Percentiles rank a stretch among this genome's conserved stretches.
Conservation (phyloP, 495 filamentous ascomycete genomes). For the Acidomyces sp. region DNA sequence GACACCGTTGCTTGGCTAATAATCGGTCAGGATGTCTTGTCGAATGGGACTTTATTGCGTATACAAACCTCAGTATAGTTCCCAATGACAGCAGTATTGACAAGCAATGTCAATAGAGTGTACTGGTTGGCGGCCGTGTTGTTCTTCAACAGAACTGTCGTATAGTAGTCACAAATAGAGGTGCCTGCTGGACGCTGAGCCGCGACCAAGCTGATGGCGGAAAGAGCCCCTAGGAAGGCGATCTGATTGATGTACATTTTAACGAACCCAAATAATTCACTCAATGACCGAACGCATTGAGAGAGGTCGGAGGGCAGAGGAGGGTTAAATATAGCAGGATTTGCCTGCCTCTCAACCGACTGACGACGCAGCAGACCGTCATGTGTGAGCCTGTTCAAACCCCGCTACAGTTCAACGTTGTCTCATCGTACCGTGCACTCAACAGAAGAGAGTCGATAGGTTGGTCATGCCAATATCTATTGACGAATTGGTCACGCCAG, state of each 20-base stretch:
- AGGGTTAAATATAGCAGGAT: too few species aligned
- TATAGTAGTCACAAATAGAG: constrained; percentile 45
- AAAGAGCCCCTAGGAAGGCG: not conserved
- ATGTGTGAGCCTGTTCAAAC: too few species aligned
- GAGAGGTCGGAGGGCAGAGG: too few species aligned
- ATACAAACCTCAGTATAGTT: constrained; percentile 32
- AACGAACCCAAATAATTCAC: too few species aligned
- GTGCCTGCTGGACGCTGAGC: constrained; percentile 19
- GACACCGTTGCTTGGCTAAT: constrained; percentile 33
- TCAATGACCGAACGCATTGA: too few species aligned
- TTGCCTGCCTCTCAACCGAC: too few species aligned
- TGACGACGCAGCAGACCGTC: too few species aligned
- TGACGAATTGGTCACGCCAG: too few species aligned
- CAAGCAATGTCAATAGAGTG: constrained; percentile 37
- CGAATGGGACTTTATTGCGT: not conserved
- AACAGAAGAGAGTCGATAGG: too few species aligned
- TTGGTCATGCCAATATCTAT: too few species aligned
- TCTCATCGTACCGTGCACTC: too few species aligned
- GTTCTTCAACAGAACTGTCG: constrained; percentile 37
- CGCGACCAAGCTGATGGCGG: not conserved
- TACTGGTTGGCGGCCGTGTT: constrained; percentile 41
- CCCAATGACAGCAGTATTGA: constrained; percentile 43
- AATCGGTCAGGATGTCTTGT: not conserved
- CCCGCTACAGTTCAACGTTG: too few species aligned
- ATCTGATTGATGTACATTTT: not conserved